Percentiles rank a stretch among this genome's conserved stretches.
These are phyloP conservation scores for Phytophthora idaei DNA, from an alignment of 352 stramenopile genomes.

Conservation along the genomic window DNA sequence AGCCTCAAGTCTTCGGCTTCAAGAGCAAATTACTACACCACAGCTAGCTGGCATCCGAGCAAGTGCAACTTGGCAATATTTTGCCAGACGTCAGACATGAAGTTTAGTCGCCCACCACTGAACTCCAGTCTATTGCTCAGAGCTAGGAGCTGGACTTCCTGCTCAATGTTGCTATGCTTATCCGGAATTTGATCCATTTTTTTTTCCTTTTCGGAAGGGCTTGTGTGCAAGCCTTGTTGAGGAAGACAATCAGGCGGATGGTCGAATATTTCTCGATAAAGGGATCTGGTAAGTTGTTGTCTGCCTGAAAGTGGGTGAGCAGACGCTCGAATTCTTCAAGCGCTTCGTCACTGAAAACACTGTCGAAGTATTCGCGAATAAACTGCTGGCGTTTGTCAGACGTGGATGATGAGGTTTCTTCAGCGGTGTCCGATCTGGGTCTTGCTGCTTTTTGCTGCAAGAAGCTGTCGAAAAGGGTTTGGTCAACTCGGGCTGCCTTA, in stretches of 20 bases:
- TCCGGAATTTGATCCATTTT: background rate
- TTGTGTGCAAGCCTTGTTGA: background rate
- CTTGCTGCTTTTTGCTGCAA: background rate
- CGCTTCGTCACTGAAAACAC: background rate
- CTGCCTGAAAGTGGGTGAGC: background rate
- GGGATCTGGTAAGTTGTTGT: background rate
- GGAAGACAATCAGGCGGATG: background rate
- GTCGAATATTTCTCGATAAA: background rate
- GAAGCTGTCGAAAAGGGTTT: background rate
- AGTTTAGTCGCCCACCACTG: background rate
- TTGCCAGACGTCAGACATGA: conserved; percentile 7
- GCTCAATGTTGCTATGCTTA: background rate
- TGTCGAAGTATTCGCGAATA: background rate
- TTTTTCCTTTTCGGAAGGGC: background rate
- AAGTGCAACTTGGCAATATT: conserved; percentile 6
- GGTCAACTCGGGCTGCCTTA: background rate
- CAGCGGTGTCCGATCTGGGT: too few species aligned
- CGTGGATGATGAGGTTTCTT: background rate
- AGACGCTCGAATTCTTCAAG: background rate
- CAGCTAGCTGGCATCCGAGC: background rate
- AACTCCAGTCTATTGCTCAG: background rate
- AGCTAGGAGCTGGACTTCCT: background rate
- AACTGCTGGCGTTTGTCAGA: background rate
- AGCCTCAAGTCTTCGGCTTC: too few species aligned
- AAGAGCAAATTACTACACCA: too few species aligned